Percentiles rank a stretch among this genome's conserved stretches.
phyloP scores from a whole-genome alignment of 1,139 yeast species.

The Zygotorulaspora mrakii region DNA sequence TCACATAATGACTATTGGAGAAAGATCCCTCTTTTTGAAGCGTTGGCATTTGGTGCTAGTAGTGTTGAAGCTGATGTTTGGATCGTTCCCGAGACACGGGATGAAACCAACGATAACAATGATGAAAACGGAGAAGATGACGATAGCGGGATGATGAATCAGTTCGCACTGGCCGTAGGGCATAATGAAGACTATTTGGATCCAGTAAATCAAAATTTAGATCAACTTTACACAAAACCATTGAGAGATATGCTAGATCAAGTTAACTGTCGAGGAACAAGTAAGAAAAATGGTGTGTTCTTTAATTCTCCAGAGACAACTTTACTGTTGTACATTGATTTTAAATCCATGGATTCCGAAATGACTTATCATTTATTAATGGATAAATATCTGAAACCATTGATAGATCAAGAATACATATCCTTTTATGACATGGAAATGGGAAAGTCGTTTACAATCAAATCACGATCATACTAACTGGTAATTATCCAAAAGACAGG shows the following conservation, averaged over 20 bases:
- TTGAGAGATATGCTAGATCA: constrained; percentile 46
- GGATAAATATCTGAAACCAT: constrained; percentile 36
- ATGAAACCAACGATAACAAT: too few species aligned
- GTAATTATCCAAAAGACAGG: constrained; percentile 37
- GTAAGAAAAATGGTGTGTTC: constrained; percentile 41
- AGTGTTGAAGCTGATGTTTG: constrained; percentile 75
- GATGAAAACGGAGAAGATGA: constrained; percentile 10
- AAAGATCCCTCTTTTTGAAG: constrained; percentile 56
- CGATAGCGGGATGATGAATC: constrained; percentile 33
- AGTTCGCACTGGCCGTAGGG: constrained; percentile 56
- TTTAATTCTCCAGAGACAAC: constrained; percentile 43
- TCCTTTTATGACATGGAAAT: constrained; percentile 36
- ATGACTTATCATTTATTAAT: constrained; percentile 39
- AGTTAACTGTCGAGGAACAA: constrained; percentile 31
- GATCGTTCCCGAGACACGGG: constrained; percentile 44
- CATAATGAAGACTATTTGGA: constrained; percentile 52
- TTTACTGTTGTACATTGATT: constrained; percentile 46
- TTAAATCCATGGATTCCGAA: constrained; percentile 43
- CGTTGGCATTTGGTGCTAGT: constrained; percentile 53
- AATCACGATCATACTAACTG: constrained; percentile 45
- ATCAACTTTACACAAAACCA: constrained; percentile 53
- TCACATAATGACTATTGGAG: constrained; percentile 82
- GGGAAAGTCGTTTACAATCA: constrained; percentile 39
- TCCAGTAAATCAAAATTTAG: constrained; percentile 44
- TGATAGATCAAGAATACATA: constrained; percentile 40